These are phyloP conservation scores for Cymodocea nodosa DNA, from an alignment of 116 monocot species.

Conservation along the genomic window DNA sequence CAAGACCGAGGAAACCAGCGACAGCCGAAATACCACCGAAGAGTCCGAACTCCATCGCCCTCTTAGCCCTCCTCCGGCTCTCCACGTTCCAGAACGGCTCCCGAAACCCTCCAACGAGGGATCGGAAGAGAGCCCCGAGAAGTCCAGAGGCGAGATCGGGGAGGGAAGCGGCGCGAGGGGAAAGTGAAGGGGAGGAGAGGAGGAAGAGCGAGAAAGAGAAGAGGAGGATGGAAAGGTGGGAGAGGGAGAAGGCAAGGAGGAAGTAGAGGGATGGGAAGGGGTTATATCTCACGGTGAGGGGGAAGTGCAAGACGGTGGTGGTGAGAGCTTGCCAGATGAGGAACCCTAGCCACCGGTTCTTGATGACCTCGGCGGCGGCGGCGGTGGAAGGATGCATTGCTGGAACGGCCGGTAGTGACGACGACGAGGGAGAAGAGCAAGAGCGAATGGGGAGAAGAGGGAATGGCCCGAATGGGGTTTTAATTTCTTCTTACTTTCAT, in stretches of 20 bases:
- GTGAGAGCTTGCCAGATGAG: slow-evolving; percentile 54
- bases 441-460: too few relatives aligned
- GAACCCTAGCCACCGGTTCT: slow-evolving; percentile 59
- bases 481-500: too few relatives aligned
- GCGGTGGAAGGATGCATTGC: too few relatives aligned
- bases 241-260: slow-evolving; percentile 20
- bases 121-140: slow-evolving; percentile 14
- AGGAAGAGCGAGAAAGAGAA: slow-evolving; percentile 33
- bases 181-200: slow-evolving; percentile 29
- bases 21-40: slow-evolving; percentile 22
- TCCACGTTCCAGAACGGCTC: slow-evolving; percentile 11
- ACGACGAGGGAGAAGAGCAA: too few relatives aligned
- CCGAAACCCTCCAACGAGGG: slow-evolving; percentile 30
- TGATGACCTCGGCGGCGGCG: slow-evolving; percentile 17
- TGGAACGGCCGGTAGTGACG: too few relatives aligned
- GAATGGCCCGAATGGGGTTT: too few relatives aligned
- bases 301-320: slow-evolving; percentile 25
- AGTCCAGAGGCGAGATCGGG: slow-evolving; percentile 19
- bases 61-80: slow-evolving; percentile 12
- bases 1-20: slow-evolving; percentile 37
- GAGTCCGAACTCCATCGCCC: slow-evolving; percentile 11
- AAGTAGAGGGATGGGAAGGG: slow-evolving; percentile 5
- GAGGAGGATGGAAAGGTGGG: slow-evolving; percentile 25
- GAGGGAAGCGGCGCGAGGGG: slow-evolving; percentile 31
- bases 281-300: slow-evolving; percentile 11